phyloP scores from a whole-genome alignment of 352 stramenopile genomes.

The Pseudoperonospora humuli region DNA sequence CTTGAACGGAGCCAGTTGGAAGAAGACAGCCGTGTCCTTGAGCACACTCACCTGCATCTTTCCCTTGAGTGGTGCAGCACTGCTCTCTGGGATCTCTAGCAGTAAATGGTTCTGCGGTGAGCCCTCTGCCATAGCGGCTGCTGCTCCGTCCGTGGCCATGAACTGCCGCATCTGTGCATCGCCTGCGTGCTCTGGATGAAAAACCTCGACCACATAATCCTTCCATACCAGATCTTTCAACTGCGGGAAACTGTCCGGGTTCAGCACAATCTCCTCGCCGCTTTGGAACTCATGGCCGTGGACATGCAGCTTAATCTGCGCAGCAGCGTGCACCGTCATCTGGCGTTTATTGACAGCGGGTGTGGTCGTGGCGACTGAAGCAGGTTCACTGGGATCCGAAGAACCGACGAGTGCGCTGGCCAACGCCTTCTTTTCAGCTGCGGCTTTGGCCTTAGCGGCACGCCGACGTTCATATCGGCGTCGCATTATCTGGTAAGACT shows the following conservation, averaged over 20 bases:
- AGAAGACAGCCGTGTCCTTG: conserved; percentile 70
- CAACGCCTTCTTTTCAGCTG: conserved; percentile 14
- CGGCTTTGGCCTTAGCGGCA: conserved; percentile 31
- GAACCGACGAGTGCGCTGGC: neutral
- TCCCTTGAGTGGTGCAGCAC: conserved; percentile 52
- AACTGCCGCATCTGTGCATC: conserved; percentile 9
- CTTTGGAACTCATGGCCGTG: conserved; percentile 79
- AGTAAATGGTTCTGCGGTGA: conserved; percentile 63
- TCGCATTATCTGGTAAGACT: conserved; percentile 28
- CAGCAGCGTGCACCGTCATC: conserved; percentile 36
- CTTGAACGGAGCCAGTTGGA: conserved; percentile 68
- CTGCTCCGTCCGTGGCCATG: conserved; percentile 19
- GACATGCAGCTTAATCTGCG: conserved; percentile 74
- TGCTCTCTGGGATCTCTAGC: conserved; percentile 66
- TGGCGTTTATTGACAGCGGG: conserved; percentile 32
- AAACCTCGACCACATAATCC: conserved; percentile 79
- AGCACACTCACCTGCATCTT: conserved; percentile 78
- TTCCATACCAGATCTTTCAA: conserved; percentile 56
- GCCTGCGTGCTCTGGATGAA: conserved; percentile 34
- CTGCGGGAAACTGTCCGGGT: conserved; percentile 72
- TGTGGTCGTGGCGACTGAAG: neutral
- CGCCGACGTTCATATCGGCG: conserved; percentile 43
- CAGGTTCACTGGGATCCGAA: neutral
- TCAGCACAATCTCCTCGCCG: conserved; percentile 74
- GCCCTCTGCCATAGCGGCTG: conserved; percentile 15